phyloP scores from a whole-genome alignment of 371 early-diverging fungal genomes.

The Saksenaea vasiformis region DNA sequence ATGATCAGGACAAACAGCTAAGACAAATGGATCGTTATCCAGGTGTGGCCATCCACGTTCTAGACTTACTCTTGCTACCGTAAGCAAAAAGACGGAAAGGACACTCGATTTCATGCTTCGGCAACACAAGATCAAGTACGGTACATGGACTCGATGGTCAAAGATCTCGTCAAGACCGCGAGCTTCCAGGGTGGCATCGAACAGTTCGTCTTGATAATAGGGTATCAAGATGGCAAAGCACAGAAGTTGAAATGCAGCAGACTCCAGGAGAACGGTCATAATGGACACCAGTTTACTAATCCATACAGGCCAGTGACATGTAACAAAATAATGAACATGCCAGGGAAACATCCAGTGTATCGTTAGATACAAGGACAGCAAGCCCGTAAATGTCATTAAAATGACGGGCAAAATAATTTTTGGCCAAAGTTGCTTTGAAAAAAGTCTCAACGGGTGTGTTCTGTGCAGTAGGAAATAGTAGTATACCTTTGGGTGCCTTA shows the following conservation, averaged over 20 bases:
- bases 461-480: not conserved
- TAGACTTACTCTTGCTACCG: slow-evolving; percentile 22
- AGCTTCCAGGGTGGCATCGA: slow-evolving; percentile 48
- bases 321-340: slow-evolving; percentile 42
- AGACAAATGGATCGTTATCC: slow-evolving; percentile 11
- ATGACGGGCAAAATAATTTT: slow-evolving; percentile 29
- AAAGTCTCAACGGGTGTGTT: not conserved
- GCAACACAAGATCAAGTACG: slow-evolving; percentile 25
- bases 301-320: slow-evolving; percentile 51
- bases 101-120: slow-evolving; percentile 28
- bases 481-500: slow-evolving; percentile 47
- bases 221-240: slow-evolving; percentile 52
- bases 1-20: slow-evolving; percentile 44
- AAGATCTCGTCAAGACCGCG: slow-evolving; percentile 39
- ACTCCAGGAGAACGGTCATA: slow-evolving; percentile 43
- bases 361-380: slow-evolving; percentile 27
- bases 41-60: slow-evolving; percentile 7
- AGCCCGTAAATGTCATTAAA: slow-evolving; percentile 26
- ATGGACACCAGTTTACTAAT: slow-evolving; percentile 46
- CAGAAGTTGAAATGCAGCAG: slow-evolving; percentile 45
- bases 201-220: slow-evolving; percentile 51
- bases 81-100: slow-evolving; percentile 25
- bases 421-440: slow-evolving; percentile 27
- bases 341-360: slow-evolving; percentile 20
- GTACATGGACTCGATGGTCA: slow-evolving; percentile 26